These are phyloP conservation scores for Sugiyamaella castrensis DNA, from an alignment of 1,139 yeast species.

Conservation along the genomic window DNA sequence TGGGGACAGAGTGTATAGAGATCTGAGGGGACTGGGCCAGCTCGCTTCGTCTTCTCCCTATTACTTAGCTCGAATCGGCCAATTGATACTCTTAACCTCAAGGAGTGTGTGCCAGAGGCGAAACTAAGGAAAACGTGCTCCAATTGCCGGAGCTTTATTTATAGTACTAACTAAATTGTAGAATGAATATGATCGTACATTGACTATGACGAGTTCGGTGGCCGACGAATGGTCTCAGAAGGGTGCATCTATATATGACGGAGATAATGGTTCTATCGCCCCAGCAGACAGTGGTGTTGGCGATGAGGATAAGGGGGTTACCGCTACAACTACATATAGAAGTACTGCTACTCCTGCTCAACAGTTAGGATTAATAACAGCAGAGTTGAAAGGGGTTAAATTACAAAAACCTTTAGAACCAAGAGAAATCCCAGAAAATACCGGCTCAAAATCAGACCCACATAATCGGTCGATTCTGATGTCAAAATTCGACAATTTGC, in stretches of 20 bases:
- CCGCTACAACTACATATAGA: conserved; percentile 18
- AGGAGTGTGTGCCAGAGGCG: no score
- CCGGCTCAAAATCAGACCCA: conserved; percentile 32
- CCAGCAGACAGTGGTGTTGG: background rate
- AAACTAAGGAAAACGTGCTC: no score
- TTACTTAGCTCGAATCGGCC: no score
- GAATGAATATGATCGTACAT: conserved; percentile 7
- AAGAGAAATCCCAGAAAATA: conserved; percentile 40
- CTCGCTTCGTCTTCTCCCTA: no score
- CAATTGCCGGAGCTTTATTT: background rate
- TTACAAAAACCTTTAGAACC: conserved; percentile 43
- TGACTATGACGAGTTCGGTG: conserved; percentile 5
- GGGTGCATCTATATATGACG: conserved; percentile 11
- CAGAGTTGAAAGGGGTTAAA: conserved; percentile 22
- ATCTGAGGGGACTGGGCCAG: no score
- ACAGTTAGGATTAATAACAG: conserved; percentile 18
- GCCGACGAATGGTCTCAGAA: conserved; percentile 18
- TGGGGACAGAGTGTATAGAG: no score
- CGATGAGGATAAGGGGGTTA: conserved; percentile 2
- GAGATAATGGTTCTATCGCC: background rate
- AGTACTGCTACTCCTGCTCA: conserved; percentile 25
- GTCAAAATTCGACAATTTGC: conserved; percentile 54
- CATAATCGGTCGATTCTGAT: conserved; percentile 35
- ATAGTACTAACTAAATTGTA: background rate
- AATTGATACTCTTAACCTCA: no score